Evolutionary conservation across 2,329 filamentous ascomycete genomes (phyloP).

Genomic region (Emmonsiellopsis sp.): DNA sequence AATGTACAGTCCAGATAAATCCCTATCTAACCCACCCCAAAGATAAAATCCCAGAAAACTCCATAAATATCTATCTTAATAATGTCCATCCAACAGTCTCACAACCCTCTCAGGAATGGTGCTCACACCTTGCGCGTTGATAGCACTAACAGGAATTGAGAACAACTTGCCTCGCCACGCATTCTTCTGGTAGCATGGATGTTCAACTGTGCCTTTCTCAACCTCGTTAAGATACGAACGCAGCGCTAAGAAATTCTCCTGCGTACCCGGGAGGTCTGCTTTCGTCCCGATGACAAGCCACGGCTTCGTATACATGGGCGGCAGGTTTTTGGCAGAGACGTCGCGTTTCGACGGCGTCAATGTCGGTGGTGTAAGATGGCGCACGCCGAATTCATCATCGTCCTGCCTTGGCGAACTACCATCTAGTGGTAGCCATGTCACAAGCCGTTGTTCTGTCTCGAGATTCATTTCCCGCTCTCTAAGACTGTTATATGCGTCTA

Average conservation of each 20-base stretch:
- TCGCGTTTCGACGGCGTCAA: slow-evolving; percentile 8
- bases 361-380: not conserved
- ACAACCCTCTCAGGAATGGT: slow-evolving; percentile 34
- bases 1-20: not conserved
- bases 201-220: slow-evolving; percentile 51
- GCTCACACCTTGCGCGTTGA: slow-evolving; percentile 74
- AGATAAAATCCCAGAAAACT: not conserved
- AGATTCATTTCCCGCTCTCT: slow-evolving; percentile 63
- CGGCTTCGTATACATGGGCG: slow-evolving; percentile 84
- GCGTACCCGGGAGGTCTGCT: slow-evolving; percentile 70
- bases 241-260: slow-evolving; percentile 64
- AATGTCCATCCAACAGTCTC: slow-evolving; percentile 28
- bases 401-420: slow-evolving; percentile 17
- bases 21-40: not conserved
- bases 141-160: slow-evolving; percentile 81
- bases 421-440: slow-evolving; percentile 39
- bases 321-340: slow-evolving; percentile 41
- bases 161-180: slow-evolving; percentile 50
- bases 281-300: slow-evolving; percentile 97
- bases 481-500: slow-evolving; percentile 76
- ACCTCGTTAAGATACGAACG: slow-evolving; percentile 62
- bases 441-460: slow-evolving; percentile 53
- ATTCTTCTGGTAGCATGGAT: slow-evolving; percentile 66
- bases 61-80: not conserved
- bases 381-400: not conserved